Conservation (phyloP, 192 early-diverging fungal genomes). For the Coemansia sp. region DNA sequence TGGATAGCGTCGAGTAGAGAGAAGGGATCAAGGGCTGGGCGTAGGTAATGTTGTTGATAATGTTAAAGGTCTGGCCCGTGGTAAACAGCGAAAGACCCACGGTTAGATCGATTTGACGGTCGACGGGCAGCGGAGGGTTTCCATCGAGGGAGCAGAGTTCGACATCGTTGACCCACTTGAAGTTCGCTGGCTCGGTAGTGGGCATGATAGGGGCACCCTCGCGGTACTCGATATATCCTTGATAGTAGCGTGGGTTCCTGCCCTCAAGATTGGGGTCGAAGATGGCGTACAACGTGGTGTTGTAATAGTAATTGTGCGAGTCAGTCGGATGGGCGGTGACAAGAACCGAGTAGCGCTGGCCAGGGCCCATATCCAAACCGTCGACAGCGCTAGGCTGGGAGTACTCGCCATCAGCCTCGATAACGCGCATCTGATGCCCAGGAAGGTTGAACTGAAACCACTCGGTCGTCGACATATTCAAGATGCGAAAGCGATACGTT, state of each 20-base stretch:
- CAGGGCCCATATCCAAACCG: slow-evolving; percentile 59
- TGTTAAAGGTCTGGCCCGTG: slow-evolving; percentile 53
- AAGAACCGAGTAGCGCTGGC: slow-evolving; percentile 75
- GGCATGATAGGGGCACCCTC: slow-evolving; percentile 1
- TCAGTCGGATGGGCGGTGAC: slow-evolving; percentile 60
- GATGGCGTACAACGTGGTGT: slow-evolving; percentile 62
- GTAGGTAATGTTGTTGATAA: slow-evolving; percentile 61
- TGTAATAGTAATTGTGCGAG: slow-evolving; percentile 62
- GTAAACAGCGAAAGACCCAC: slow-evolving; percentile 55
- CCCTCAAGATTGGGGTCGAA: slow-evolving; percentile 51
- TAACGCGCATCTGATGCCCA: slow-evolving; percentile 67
- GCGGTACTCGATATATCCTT: slow-evolving; percentile 15
- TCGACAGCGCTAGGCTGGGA: slow-evolving; percentile 51
- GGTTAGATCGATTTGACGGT: slow-evolving; percentile 4
- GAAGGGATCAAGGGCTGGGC: slow-evolving; percentile 60
- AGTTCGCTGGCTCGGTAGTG: neutral
- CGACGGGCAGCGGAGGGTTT: slow-evolving; percentile 9
- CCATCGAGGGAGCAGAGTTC: neutral
- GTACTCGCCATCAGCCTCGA: slow-evolving; percentile 73
- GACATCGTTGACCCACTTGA: slow-evolving; percentile 22
- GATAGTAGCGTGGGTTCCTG: slow-evolving; percentile 39
- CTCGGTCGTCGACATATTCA: slow-evolving; percentile 68
- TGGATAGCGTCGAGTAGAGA: slow-evolving; percentile 61
- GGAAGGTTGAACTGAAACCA: slow-evolving; percentile 71
- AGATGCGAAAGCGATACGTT: slow-evolving; percentile 75